These are phyloP conservation scores for Fusarium nanum DNA, from an alignment of 2,329 filamentous ascomycete genomes.

Conservation along the genomic window DNA sequence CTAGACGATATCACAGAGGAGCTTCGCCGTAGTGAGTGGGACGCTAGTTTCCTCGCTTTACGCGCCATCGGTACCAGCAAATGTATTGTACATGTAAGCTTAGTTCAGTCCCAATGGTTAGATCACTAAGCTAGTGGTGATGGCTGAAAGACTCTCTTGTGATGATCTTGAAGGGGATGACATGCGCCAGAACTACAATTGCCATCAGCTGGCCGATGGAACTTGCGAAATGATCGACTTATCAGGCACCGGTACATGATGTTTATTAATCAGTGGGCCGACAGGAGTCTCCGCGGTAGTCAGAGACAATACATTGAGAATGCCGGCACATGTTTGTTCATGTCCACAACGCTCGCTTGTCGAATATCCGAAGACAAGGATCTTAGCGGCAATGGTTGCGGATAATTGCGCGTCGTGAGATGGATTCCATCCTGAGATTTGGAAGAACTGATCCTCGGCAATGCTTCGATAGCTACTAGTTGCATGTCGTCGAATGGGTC, in stretches of 20 bases:
- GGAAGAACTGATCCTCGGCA: neutral
- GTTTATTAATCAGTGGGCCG: neutral
- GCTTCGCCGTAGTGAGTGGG: constrained; percentile 14
- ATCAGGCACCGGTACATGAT: neutral
- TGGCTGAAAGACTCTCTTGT: constrained; percentile 10
- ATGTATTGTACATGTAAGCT: neutral
- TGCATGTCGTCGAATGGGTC: constrained; percentile 25
- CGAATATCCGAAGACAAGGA: constrained; percentile 2
- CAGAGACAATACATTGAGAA: constrained; percentile 15
- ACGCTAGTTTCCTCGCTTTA: constrained; percentile 2
- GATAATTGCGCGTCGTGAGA: neutral
- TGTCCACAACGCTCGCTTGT: neutral
- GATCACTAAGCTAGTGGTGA: constrained; percentile 8
- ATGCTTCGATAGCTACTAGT: constrained; percentile 19
- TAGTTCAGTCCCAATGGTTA: neutral
- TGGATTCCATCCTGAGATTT: constrained; percentile 11
- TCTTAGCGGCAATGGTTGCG: neutral
- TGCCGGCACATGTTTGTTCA: constrained; percentile 3
- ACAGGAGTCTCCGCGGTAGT: constrained; percentile 6
- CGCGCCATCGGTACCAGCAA: constrained; percentile 23
- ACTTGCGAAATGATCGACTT: neutral
- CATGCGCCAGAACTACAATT: neutral
- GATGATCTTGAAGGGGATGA: constrained; percentile 12
- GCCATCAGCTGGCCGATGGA: neutral
- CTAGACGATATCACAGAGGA: constrained; percentile 25